Evolutionary conservation across 2,329 filamentous ascomycete species (phyloP).

Genomic region (Neofusicoccum sp.): DNA sequence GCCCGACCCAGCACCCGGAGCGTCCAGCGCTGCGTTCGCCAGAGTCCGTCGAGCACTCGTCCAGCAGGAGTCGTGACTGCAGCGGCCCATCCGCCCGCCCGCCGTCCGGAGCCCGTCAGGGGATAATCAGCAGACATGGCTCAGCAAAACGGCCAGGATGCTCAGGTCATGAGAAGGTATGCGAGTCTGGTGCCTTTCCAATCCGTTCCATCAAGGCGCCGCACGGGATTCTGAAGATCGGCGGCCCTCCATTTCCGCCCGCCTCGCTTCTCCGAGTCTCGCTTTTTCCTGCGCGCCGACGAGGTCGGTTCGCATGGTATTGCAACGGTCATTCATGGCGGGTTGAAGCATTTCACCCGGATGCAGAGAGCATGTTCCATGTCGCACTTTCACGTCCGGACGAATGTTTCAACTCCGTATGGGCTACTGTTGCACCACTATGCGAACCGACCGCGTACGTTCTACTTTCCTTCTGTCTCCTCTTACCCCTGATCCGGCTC

Average conservation of each 20-base stretch:
- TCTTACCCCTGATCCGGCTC: constrained; percentile 5
- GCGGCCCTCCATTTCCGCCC: neutral
- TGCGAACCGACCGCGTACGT: no score
- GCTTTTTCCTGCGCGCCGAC: neutral
- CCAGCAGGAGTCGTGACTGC: neutral
- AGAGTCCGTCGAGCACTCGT: neutral
- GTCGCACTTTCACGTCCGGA: no score
- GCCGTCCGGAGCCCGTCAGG: constrained; percentile 6
- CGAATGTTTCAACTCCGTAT: no score
- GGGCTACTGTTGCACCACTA: no score
- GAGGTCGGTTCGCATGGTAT: no score
- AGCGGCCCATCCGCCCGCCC: neutral
- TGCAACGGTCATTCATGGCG: no score
- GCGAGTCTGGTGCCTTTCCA: constrained; percentile 8
- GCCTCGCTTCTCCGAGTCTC: constrained; percentile 10
- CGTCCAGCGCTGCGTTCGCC: neutral
- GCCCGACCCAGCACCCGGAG: neutral
- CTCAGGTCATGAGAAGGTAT: constrained; percentile 20
- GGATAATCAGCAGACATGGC: constrained; percentile 16
- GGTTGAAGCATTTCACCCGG: no score
- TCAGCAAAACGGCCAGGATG: constrained; percentile 17
- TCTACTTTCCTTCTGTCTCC: neutral
- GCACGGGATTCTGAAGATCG: constrained; percentile 13
- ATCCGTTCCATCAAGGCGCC: constrained; percentile 11
- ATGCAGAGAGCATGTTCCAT: no score